Evolutionary conservation across 164 flowering plant genomes (phyloP), one percentile per base, ranked within the genome.

Genomic region (Magnolia changhungtana): DNA sequence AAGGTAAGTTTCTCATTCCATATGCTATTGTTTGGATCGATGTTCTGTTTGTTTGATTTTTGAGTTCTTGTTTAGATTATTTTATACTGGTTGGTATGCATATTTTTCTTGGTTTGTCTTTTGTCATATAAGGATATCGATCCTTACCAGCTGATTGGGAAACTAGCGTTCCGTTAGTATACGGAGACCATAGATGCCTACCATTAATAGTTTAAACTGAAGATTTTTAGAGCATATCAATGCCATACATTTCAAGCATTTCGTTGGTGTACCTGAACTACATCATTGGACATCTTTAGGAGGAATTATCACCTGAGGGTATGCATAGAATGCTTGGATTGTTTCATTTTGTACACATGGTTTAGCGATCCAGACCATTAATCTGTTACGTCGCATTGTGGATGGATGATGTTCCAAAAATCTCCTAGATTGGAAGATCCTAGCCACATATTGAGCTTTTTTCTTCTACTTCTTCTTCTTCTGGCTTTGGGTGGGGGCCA

Each of bases 1-100:
- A 96, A 94, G 97, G 99, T 80, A 87, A 87, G 89, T 81, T 75
- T 73, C 50, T 8, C 73, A 51, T 52, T 29, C 50, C 19, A 23
- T 67, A 16, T 51, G 4, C 37, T 64, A n/a, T 14, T 59, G 63
- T 59, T 14, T 8, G 63, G 63, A 14, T 10, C 7, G 63, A 14
- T 59, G n/a, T 59, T 59, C 63, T 59, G 63, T 59, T 59, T 59
- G 63, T 59, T 3, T 37, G 45, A 37, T 37, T 14, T 59, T 59
- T 59, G 11, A 19, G 14, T 8, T 59, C 63, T 59, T 59, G 16
- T 59, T 59, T 59, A 59, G n/a, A 59, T 59, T 5, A 59, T 59
- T 59, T 59, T 3, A 59, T 59, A 13, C n/a, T 5, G n/a, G 18
- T 59, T 59, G 63, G 63, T 59, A 59, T 59, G 8, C 63, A 10